These are phyloP conservation scores for Eragrostis tef DNA, from an alignment of 202 grass and related monocot species.

Conservation along the genomic window DNA sequence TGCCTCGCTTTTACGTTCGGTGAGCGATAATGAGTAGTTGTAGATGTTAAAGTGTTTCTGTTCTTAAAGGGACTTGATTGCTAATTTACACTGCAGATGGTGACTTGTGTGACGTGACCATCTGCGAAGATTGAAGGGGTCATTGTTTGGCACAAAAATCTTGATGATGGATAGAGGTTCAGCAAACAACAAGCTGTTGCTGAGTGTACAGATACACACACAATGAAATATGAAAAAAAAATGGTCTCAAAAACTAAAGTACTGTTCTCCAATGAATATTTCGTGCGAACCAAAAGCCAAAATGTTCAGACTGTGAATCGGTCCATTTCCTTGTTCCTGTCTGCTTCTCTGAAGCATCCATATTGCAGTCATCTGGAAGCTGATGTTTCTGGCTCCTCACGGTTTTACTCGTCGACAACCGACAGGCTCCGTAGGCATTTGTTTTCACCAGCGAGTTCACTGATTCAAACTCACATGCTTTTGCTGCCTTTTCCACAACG, in stretches of 20 bases:
- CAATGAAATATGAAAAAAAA: neutral
- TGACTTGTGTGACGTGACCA: constrained; percentile 33
- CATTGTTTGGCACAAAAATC: constrained; percentile 3
- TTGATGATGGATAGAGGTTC: neutral
- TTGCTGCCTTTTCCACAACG: neutral
- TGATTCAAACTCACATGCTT: constrained; percentile 3
- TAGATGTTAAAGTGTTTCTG: neutral
- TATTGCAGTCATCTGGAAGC: constrained; percentile 18
- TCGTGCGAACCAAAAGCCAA: neutral
- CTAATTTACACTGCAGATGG: constrained; percentile 9
- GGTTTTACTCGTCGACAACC: constrained; percentile 13
- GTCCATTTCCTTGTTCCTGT: neutral
- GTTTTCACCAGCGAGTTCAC: constrained; percentile 15
- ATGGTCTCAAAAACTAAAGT: neutral
- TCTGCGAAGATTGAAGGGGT: constrained; percentile 1
- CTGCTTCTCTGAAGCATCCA: neutral
- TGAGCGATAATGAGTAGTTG: neutral
- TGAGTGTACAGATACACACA: neutral
- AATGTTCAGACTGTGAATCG: neutral
- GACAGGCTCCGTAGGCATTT: neutral
- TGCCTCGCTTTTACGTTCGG: neutral
- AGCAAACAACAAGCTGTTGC: neutral
- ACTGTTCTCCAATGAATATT: too few species aligned
- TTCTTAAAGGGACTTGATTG: constrained; percentile 4
- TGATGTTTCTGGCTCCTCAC: neutral